Conservation (phyloP, 2,329 filamentous ascomycete genomes). For the Fusarium drepaniforme region DNA sequence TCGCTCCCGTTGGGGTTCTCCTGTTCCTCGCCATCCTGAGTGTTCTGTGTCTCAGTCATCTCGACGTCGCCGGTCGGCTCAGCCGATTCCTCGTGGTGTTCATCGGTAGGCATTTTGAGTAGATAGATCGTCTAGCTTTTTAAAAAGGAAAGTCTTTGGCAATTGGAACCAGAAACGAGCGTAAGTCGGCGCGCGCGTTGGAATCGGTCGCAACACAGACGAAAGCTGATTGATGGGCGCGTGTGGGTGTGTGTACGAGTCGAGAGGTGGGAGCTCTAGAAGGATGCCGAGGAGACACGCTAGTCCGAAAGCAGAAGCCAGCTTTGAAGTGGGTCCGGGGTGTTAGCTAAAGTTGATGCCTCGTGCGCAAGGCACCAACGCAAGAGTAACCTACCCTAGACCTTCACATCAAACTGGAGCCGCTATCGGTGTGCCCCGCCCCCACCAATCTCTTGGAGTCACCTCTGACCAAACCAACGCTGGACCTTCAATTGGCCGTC, state of each 20-base stretch:
- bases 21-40: constrained; percentile 49
- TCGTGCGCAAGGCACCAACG: constrained; percentile 29
- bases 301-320: constrained; percentile 18
- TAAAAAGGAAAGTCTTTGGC: neutral
- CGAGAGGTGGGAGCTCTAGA: neutral
- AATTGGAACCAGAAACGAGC: constrained; percentile 10
- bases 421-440: constrained; percentile 42
- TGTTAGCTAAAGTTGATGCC: neutral
- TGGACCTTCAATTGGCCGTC: constrained; percentile 4
- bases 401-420: neutral
- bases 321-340: constrained; percentile 8
- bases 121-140: neutral
- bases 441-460: constrained; percentile 34
- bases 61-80: constrained; percentile 53
- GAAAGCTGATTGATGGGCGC: constrained; percentile 11
- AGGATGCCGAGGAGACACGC: neutral
- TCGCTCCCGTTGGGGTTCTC: constrained; percentile 50
- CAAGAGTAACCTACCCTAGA: constrained; percentile 22
- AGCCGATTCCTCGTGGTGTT: constrained; percentile 37
- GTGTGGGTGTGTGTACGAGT: neutral
- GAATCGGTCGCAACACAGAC: neutral
- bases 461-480: neutral
- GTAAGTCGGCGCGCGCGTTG: neutral
- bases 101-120: constrained; percentile 48
- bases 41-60: constrained; percentile 51